Base-by-base conservation (phyloP, 768 basidiomycete species). In the Hericium erinaceus region DNA sequence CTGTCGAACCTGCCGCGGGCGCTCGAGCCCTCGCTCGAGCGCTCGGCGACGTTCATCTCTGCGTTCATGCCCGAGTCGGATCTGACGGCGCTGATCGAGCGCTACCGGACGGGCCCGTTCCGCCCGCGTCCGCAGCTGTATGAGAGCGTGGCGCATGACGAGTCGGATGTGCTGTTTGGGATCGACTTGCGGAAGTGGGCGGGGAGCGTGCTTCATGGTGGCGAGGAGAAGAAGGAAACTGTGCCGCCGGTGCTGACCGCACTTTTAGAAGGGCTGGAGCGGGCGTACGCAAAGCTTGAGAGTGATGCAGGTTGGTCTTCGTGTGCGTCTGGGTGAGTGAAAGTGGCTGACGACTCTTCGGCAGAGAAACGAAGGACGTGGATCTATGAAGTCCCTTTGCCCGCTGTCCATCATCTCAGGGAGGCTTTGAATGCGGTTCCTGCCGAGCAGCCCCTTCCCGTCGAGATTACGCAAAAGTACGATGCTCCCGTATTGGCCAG, bases 331-430 rank as follows among this genome's bases (percentile, higher is more conserved):
- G 20, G 20, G 4, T 51, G 15, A 22, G 7, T 51, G 18, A 20
- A 51, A 22, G 20, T 26, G 49, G 51, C 49, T 61, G 22, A 64
- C 33, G 33, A 41, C 12, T 16, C 39, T 56, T 53, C n/a, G 20
- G 4, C 66, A 85, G 94, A 95, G 68, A 87, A 83, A 67, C 84
- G 95, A 58, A 92, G 87, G 73, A 75, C 86, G 3, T 98, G 95
- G 95, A 90, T 98, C 55, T 98, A 97, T 70, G 92, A 98, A 64
- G 89, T 91, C 3, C 93, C 94, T 1, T 78, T 98, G 6, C 75
- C 83, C 1, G 82, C 83, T 24, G 80, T 89, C 15, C 95, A 98
- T 64, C 87, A 87, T 58, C 82, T 98, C 33, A 85, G 95, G 57
- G 90, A 93, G 70, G 77, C 78, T 5, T 75, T 98, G 55, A 95